A percentile compares a stretch with the other conserved stretches of the same genome.
Conservation (phyloP, 441 rosid species). For the Arabidopsis hybrid region DNA sequence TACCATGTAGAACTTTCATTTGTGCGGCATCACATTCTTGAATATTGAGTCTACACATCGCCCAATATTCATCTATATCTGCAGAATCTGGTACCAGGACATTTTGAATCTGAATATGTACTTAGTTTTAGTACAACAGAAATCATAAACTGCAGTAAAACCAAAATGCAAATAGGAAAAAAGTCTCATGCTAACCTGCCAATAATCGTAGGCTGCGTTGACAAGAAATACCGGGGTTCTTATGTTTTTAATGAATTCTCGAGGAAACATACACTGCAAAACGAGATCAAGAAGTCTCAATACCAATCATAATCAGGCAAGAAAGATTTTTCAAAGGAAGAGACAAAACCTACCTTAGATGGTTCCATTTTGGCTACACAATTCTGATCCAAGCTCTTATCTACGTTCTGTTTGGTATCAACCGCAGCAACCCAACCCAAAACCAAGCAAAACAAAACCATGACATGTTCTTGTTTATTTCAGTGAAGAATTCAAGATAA, state of each 20-base stretch:
- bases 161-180: conserved; percentile 17
- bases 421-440: background rate
- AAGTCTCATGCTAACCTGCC: conserved; percentile 70
- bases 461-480: background rate
- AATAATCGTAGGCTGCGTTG: conserved; percentile 84
- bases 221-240: conserved; percentile 76
- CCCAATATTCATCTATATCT: conserved; percentile 66
- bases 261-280: conserved; percentile 82
- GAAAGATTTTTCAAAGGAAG: conserved; percentile 7
- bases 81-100: conserved; percentile 67
- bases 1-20: conserved; percentile 71
- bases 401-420: conserved; percentile 66
- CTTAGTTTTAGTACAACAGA: conserved; percentile 33
- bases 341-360: conserved; percentile 55
- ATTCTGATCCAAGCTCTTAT: conserved; percentile 63
- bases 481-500: conserved; percentile 14
- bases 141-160: conserved; percentile 9
- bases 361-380: conserved; percentile 66
- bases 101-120: conserved; percentile 64
- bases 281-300: conserved; percentile 33
- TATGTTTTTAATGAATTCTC: conserved; percentile 56
- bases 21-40: conserved; percentile 62
- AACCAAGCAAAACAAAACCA: background rate
- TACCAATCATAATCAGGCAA: conserved; percentile 1
- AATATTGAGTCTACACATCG: conserved; percentile 66